phyloP scores from a whole-genome alignment of 768 basidiomycete species.

The Rubroboletus pulcherrimus region DNA sequence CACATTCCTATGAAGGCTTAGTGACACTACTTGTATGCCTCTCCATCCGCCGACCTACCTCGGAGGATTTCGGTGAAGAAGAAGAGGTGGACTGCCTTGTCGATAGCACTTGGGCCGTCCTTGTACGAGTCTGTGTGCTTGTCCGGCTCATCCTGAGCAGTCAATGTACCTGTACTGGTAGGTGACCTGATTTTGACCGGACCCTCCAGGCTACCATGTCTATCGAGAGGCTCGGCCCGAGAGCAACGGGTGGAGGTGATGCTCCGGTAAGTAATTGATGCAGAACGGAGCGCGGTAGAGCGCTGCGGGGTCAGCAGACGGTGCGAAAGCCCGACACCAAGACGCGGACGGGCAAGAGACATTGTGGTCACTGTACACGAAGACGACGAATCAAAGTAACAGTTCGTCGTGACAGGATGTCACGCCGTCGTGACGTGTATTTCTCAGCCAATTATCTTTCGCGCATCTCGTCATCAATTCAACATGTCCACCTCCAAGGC shows the following conservation, averaged over 20 bases:
- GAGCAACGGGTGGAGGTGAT: constrained; percentile 23
- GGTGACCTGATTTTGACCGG: constrained; percentile 32
- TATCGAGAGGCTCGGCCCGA: constrained; percentile 19
- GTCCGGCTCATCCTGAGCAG: constrained; percentile 41
- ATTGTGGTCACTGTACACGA: constrained; percentile 35
- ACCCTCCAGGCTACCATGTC: constrained; percentile 19
- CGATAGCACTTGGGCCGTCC: constrained; percentile 82
- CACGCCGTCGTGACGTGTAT: constrained; percentile 23
- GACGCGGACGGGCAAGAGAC: constrained; percentile 53
- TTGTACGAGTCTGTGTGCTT: constrained; percentile 66
- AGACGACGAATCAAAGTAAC: constrained; percentile 14
- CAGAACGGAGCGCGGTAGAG: constrained; percentile 31
- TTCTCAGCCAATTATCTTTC: constrained; percentile 27
- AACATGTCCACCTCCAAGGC: constrained; percentile 53
- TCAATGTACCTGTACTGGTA: constrained; percentile 29
- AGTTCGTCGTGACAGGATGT: constrained; percentile 24
- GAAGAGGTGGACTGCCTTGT: constrained; percentile 95
- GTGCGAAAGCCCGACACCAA: constrained; percentile 51
- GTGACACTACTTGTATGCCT: neutral
- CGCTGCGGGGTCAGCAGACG: constrained; percentile 33
- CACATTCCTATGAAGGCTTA: constrained; percentile 75
- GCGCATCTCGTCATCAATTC: constrained; percentile 7
- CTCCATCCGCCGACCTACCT: constrained; percentile 51
- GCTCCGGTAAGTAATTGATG: constrained; percentile 44
- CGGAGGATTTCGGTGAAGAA: constrained; percentile 98